Base-by-base conservation (phyloP, 768 basidiomycete genomes). In the Russula earlei region DNA sequence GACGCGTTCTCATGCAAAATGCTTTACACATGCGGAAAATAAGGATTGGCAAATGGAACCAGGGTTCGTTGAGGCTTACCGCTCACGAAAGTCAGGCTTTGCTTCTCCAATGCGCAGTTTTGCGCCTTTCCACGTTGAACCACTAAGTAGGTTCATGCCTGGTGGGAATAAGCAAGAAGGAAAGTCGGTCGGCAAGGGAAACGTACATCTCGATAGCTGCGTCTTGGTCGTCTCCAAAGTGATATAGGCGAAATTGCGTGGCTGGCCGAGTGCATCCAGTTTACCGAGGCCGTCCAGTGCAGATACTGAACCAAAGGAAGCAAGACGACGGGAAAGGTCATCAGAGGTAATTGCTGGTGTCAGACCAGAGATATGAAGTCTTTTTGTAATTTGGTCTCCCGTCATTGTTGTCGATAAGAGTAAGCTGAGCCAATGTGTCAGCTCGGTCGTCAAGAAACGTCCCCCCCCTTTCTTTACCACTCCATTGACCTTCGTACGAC, bases 91-190 rank as follows among this genome's bases (percentile, higher is more conserved):
- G 66, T 90, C 83, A 1, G 83, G 84, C 59, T 81, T 85, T n/a
- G 90, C 89, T 62, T 91, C 87, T 9, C 87, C 87, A 34, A 92
- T 78, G 17, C 88, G 78, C 31, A 92, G 70, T 62, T 86, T 91
- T 20, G 88, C 72, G n/a, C 91, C 91, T 70, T 90, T 91, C 87
- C 88, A 93, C 0, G 80, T 87, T 6, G 85, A 81, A 33, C 91
- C 90, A 58, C 84, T 90, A 25, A 92, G 75, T 2, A 81, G 67
- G 65, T 81, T 90, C 67, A 87, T 73, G 68, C 87, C 87, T 90
- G 31, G 29, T 19, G 50, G 34, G 42, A 49, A 19, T 33, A 40
- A 20, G 33, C 45, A 20, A 37, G 25, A 51, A 49, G 14, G 44
- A 41, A n/a, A 20, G 43, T 19, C 8, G 5, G 10, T 24, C 14